Percentiles rank a stretch among this genome's conserved stretches.
These are phyloP conservation scores for Trichoderma simmonsii DNA, from an alignment of 2,329 filamentous ascomycete genomes.

Conservation along the genomic window DNA sequence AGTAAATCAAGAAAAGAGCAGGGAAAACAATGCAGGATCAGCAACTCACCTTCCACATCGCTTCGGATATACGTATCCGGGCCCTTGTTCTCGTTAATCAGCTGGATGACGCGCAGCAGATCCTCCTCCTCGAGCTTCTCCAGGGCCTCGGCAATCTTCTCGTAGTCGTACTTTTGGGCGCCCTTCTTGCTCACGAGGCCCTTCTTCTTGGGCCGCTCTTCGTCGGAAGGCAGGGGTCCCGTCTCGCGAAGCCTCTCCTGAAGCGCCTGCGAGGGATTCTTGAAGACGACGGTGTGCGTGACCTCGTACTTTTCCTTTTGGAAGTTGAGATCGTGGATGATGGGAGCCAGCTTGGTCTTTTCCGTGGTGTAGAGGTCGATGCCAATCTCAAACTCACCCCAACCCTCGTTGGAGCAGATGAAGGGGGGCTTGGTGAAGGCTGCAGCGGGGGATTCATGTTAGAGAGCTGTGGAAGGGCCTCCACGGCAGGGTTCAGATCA, in stretches of 20 bases:
- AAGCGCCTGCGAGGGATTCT: constrained; percentile 87
- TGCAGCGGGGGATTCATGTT: constrained; percentile 32
- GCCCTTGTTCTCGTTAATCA: constrained; percentile 96
- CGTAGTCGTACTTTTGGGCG: constrained; percentile 74
- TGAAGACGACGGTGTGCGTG: constrained; percentile 78
- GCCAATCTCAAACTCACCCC: constrained; percentile 96
- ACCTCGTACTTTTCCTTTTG: constrained; percentile 75
- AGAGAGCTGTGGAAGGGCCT: not conserved
- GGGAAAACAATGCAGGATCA: not conserved
- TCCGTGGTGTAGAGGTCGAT: constrained; percentile 80
- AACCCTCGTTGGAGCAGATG: constrained; percentile 87
- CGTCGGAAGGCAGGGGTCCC: constrained; percentile 77
- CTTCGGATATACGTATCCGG: constrained; percentile 96
- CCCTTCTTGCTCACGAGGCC: constrained; percentile 73
- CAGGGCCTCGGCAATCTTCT: constrained; percentile 91
- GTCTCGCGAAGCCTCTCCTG: constrained; percentile 77
- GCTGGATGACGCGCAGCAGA: constrained; percentile 88
- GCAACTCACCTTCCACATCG: constrained; percentile 80
- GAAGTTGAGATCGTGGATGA: constrained; percentile 93
- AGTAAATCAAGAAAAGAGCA: not conserved
- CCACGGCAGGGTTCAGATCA: not conserved
- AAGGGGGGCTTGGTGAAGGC: constrained; percentile 84
- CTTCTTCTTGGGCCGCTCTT: constrained; percentile 58
- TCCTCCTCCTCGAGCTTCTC: constrained; percentile 91
- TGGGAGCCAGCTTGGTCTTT: constrained; percentile 73